Evolutionary conservation across 371 early-diverging fungal species (phyloP), one percentile per base, ranked within the genome.

Genomic region (Nematocida displodere): DNA sequence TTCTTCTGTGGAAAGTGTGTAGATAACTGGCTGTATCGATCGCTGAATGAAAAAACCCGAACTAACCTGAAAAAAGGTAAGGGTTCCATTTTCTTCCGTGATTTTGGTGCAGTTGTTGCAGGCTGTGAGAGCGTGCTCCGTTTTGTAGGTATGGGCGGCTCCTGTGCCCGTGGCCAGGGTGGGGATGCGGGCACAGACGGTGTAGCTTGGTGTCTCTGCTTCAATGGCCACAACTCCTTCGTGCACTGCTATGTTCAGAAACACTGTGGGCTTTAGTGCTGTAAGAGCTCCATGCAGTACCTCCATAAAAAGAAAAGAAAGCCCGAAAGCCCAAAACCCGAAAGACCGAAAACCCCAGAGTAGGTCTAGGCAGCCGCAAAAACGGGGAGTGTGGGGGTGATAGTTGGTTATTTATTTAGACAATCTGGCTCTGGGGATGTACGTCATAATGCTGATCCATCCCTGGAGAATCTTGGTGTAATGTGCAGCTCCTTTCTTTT

Each of bases 391-490:
- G n/a, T n/a, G n/a, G n/a, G n/a, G n/a, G n/a, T n/a, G n/a, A n/a
- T n/a, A n/a, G n/a, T n/a, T n/a, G n/a, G n/a, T n/a, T n/a, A n/a
- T n/a, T n/a, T n/a, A n/a, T n/a, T n/a, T n/a, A n/a, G n/a, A n/a
- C n/a, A n/a, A n/a, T n/a, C n/a, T n/a, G n/a, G n/a, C 75, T 61
- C 61, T 71, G 7, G 75, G 75, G 15, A 71, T 28, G 40, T 71
- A 71, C 29, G 42, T 34, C 11, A 71, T 13, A 17, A 71, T 49
- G 8, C 47, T 42, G 17, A 22, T 59, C 75, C 75, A 71, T 33
- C 34, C 17, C 1, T 40, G 15, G 8, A 61, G 13, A 28, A 61
- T 33, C 28, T 13, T 5, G 17, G 24, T 15, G 28, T 59, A 61
- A 7, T 49, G 26, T 4, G 33, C 11, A 5, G 26, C 48, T 24